Base-by-base conservation (phyloP, 2,329 filamentous ascomycete species). In the Colletotrichum tropicicola region DNA sequence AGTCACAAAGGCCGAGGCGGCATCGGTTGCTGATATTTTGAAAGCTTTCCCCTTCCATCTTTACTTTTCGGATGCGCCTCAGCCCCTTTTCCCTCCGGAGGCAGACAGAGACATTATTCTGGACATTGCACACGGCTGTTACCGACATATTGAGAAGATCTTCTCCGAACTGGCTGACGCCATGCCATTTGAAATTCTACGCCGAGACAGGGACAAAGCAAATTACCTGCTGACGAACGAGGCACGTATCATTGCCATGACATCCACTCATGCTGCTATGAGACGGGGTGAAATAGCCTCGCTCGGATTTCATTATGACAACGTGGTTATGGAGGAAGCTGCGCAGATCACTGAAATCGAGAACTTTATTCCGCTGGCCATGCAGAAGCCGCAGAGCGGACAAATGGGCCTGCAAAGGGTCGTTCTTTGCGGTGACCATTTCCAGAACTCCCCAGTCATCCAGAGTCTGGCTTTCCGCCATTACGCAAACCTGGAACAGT, bases 241-340 rank as follows among this genome's bases (percentile, higher is more conserved):
- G 78, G 97, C 97, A n/a, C 91, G 96, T 35, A 96, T 99, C 68
- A 91, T 99, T 69, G 97, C 96, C 62, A 99, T 99, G 97, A 99
- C 96, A 17, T 97, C 94, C 4, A 99, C 97, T 0, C 96, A 99
- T 77, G 97, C 96, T 5, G 96, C 96, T 1, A 99, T 99, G 86
- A 89, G 94, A 66, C 86, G 95, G 68, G 89, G 93, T 68, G 95
- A 98, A 72, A 98, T 99, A 71, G 91, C 93, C 1, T 86, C 88
- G 15, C 85, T 98, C n/a, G 94, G 94, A 15, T 99, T 99, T 79
- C 93, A 93, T 70, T 99, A 99, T 73, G 94, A 98, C 81, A 99
- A 97, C 69, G 92, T 99, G 12, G 86, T 99, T 56, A 98, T 99
- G 92, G 96, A 99, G 81, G 96, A 99, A 83, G 95, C 96, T 5